phyloP scores from a whole-genome alignment of 75 land plant species.

The Pseudotsuga menziesii region DNA sequence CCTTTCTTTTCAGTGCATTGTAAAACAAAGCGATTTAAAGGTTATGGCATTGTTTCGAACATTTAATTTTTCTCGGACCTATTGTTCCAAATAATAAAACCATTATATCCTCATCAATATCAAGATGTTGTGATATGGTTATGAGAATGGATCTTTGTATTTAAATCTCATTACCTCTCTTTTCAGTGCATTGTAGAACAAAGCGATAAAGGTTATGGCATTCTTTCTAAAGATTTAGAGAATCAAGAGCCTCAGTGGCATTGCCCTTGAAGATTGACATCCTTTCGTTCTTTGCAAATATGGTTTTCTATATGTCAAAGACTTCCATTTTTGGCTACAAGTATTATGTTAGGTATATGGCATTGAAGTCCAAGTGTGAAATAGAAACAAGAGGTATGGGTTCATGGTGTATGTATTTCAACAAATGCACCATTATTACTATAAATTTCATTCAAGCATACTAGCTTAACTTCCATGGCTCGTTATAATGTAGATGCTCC shows the following conservation, averaged over 20 bases:
- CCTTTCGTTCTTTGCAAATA: conserved; percentile 36
- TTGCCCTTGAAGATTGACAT: conserved; percentile 7
- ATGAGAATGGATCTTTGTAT: no score
- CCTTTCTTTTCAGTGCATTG: no score
- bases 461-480: conserved; percentile 36
- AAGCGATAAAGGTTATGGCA: no score
- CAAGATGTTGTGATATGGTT: no score
- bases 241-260: conserved; percentile 24
- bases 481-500: no score
- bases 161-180: no score
- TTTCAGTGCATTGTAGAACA: no score
- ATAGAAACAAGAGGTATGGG: conserved; percentile 72
- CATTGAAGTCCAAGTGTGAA: conserved; percentile 53
- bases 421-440: conserved; percentile 59
- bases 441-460: conserved; percentile 68
- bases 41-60: no score
- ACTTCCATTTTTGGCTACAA: conserved; percentile 79
- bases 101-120: no score
- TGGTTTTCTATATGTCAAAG: conserved; percentile 64
- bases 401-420: conserved; percentile 75
- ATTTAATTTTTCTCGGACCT: no score
- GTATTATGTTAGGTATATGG: conserved; percentile 82
- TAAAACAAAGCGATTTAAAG: no score
- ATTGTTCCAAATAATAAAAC: no score
- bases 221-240: conserved; percentile 14